Evolutionary conservation across 306 rosid species (phyloP).

Genomic region (Arachis hypogaea): DNA sequence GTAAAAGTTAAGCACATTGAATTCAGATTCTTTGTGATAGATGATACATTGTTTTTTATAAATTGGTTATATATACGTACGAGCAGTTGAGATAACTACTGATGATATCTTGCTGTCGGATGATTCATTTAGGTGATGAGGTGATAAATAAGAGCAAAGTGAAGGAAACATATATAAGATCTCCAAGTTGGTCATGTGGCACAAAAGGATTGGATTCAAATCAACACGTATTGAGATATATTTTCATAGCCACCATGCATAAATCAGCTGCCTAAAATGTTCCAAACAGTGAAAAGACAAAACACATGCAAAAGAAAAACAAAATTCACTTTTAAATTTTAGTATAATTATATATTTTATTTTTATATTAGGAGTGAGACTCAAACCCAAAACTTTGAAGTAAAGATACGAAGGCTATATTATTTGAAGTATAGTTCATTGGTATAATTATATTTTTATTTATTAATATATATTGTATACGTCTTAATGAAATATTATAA

Average conservation of each 20-base stretch:
- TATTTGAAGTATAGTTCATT: too few species aligned
- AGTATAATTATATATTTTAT: too few species aligned
- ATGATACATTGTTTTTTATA: not conserved
- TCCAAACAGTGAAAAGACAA: conserved; percentile 28
- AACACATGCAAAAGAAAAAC: not conserved
- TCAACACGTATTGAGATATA: conserved; percentile 41
- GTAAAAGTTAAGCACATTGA: not conserved
- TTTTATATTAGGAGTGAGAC: too few species aligned
- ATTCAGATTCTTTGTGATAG: not conserved
- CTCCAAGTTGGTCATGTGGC: conserved; percentile 17
- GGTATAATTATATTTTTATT: too few species aligned
- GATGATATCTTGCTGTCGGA: not conserved
- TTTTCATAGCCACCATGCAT: conserved; percentile 16
- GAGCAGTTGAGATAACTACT: conserved; percentile 14
- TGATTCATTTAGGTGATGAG: conserved; percentile 1
- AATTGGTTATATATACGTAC: not conserved
- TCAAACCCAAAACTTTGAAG: too few species aligned
- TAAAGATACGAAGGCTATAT: too few species aligned
- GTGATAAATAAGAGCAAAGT: not conserved
- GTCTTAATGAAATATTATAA: too few species aligned
- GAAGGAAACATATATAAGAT: not conserved
- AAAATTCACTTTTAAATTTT: too few species aligned
- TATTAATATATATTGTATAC: too few species aligned
- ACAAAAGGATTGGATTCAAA: conserved; percentile 32
- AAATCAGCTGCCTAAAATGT: conserved; percentile 31